phyloP scores from a whole-genome alignment of 768 basidiomycete genomes.

The Podaxis mareebaensis region DNA sequence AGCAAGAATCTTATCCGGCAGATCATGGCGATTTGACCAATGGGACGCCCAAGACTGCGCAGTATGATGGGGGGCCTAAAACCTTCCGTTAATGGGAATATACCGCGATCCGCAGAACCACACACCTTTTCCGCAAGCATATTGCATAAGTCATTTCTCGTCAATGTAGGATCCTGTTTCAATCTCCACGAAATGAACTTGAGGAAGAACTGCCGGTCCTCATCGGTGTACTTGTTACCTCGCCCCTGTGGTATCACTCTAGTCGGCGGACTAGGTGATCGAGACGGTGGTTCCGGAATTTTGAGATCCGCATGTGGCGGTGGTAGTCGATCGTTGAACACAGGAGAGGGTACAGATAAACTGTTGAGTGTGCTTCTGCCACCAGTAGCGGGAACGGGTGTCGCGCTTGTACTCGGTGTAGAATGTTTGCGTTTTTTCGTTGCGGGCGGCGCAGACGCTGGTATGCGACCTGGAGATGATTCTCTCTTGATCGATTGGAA shows the following conservation, averaged over 20 bases:
- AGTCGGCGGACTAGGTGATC: conserved; percentile 69
- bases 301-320: conserved; percentile 62
- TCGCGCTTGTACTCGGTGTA: conserved; percentile 1
- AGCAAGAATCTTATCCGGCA: conserved; percentile 66
- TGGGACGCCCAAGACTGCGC: conserved; percentile 65
- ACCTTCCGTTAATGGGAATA: not conserved
- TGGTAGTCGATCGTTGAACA: conserved; percentile 49
- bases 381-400: conserved; percentile 19
- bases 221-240: conserved; percentile 65
- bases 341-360: conserved; percentile 52
- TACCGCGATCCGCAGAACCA: not conserved
- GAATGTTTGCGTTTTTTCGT: conserved; percentile 13
- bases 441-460: conserved; percentile 8
- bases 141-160: conserved; percentile 54
- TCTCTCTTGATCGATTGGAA: conserved; percentile 21
- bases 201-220: conserved; percentile 67
- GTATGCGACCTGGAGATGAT: conserved; percentile 16
- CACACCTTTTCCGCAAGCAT: conserved; percentile 57
- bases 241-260: conserved; percentile 44
- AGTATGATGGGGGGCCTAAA: conserved; percentile 67
- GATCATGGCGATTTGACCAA: conserved; percentile 65
- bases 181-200: conserved; percentile 66
- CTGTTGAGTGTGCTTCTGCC: conserved; percentile 61
- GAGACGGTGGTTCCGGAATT: conserved; percentile 63
- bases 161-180: conserved; percentile 51